phyloP scores from a whole-genome alignment of 192 early-diverging fungal species.

The Cetraspora pellucida region DNA sequence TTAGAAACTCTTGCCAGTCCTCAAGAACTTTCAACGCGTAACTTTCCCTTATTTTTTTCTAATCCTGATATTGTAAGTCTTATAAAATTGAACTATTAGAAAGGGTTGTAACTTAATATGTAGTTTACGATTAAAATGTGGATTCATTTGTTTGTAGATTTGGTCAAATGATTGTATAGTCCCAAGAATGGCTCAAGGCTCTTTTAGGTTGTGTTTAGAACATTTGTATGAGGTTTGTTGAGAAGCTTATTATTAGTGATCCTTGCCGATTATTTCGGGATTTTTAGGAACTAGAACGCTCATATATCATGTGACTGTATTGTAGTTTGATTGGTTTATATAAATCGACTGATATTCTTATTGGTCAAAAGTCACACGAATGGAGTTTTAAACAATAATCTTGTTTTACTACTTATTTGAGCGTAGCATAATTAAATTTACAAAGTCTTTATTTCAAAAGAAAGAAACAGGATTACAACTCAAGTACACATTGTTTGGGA shows the following conservation, averaged over 20 bases:
- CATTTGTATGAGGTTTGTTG: slow-evolving; percentile 57
- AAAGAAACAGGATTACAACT: slow-evolving; percentile 51
- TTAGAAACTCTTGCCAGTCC: slow-evolving; percentile 50
- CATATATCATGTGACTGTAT: too few species aligned
- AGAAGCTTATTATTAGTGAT: too few species aligned
- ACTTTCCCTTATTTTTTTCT: slow-evolving; percentile 78
- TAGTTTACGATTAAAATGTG: not conserved
- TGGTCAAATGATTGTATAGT: slow-evolving; percentile 86
- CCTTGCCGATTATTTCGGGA: too few species aligned
- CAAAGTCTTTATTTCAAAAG: slow-evolving; percentile 17
- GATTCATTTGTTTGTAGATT: slow-evolving; percentile 51
- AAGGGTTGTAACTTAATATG: not conserved
- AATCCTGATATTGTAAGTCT: slow-evolving; percentile 60
- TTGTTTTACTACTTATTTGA: slow-evolving; percentile 33
- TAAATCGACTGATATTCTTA: too few species aligned
- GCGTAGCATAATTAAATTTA: not conserved
- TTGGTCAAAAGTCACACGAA: not conserved
- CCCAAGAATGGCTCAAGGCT: slow-evolving; percentile 81
- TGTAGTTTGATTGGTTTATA: too few species aligned
- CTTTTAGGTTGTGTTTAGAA: slow-evolving; percentile 73
- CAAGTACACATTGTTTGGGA: slow-evolving; percentile 76
- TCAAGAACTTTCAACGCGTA: slow-evolving; percentile 44
- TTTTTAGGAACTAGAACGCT: too few species aligned
- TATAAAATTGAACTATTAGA: slow-evolving; percentile 14
- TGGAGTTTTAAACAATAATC: slow-evolving; percentile 21